Conservation (phyloP, 1,284 basidiomycete genomes). For the Hypsizygus ulmarius region DNA sequence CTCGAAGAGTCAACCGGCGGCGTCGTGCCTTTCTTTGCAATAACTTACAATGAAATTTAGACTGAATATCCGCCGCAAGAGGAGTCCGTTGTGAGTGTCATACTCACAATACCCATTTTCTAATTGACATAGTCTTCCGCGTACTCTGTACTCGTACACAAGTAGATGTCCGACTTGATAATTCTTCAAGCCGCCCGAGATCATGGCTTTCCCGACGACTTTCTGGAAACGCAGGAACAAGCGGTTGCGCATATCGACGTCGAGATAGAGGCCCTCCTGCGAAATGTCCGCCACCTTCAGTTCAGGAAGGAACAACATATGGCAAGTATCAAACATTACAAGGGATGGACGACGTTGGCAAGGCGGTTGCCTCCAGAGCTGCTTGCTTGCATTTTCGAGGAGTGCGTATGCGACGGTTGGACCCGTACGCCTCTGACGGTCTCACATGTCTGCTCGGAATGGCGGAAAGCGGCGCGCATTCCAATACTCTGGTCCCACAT, state of each 20-base stretch:
- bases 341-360: slow-evolving; percentile 53
- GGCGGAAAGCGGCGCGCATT: slow-evolving; percentile 51
- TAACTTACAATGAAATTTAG: too few relatives aligned
- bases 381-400: slow-evolving; percentile 52
- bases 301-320: slow-evolving; percentile 41
- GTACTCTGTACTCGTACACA: too few relatives aligned
- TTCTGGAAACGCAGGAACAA: slow-evolving; percentile 33
- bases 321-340: slow-evolving; percentile 40
- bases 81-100: too few relatives aligned
- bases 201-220: not conserved
- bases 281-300: slow-evolving; percentile 42
- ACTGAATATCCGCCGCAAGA: too few relatives aligned
- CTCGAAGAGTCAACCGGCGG: too few relatives aligned
- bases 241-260: slow-evolving; percentile 40
- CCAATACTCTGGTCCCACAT: slow-evolving; percentile 60
- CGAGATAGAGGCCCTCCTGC: slow-evolving; percentile 40
- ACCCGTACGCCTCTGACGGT: slow-evolving; percentile 51
- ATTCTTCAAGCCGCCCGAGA: too few relatives aligned
- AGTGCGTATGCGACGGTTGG: slow-evolving; percentile 51
- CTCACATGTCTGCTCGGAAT: slow-evolving; percentile 60
- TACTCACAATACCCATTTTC: not conserved
- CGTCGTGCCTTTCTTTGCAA: too few relatives aligned
- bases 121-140: not conserved
- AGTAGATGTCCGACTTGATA: too few relatives aligned
- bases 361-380: slow-evolving; percentile 54